phyloP scores from a whole-genome alignment of 306 rosid species.

The Geum urbanum region DNA sequence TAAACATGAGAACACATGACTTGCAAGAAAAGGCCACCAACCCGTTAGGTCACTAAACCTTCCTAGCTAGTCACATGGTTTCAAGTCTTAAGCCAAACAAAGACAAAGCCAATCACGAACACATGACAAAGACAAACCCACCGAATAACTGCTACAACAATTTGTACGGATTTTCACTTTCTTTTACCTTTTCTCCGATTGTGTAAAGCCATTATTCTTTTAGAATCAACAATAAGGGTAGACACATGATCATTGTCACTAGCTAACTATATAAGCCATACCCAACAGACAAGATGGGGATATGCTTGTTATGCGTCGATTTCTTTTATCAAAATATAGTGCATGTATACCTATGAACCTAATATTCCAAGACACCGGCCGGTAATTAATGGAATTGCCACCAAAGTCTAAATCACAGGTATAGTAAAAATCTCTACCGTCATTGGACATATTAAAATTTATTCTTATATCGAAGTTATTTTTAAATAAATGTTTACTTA shows the following conservation, averaged over 20 bases:
- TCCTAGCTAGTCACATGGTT: not conserved
- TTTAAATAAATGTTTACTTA: too few relatives aligned
- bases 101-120: not conserved
- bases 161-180: not conserved
- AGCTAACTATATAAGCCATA: too few relatives aligned
- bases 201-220: not conserved
- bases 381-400: not conserved
- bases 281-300: not conserved
- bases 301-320: not conserved
- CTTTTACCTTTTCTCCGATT: not conserved
- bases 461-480: too few relatives aligned
- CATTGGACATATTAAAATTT: too few relatives aligned
- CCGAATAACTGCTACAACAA: not conserved
- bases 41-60: not conserved
- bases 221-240: too few relatives aligned
- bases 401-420: not conserved
- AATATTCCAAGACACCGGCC: not conserved
- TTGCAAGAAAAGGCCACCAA: not conserved
- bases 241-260: too few relatives aligned
- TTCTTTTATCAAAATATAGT: slow-evolving; percentile 1
- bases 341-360: not conserved
- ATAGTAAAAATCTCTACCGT: too few relatives aligned
- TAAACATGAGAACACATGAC: not conserved
- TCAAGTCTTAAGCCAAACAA: not conserved
- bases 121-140: not conserved